These are phyloP conservation scores for Penicillium olsonii DNA, from an alignment of 2,329 filamentous ascomycete species.

Conservation along the genomic window DNA sequence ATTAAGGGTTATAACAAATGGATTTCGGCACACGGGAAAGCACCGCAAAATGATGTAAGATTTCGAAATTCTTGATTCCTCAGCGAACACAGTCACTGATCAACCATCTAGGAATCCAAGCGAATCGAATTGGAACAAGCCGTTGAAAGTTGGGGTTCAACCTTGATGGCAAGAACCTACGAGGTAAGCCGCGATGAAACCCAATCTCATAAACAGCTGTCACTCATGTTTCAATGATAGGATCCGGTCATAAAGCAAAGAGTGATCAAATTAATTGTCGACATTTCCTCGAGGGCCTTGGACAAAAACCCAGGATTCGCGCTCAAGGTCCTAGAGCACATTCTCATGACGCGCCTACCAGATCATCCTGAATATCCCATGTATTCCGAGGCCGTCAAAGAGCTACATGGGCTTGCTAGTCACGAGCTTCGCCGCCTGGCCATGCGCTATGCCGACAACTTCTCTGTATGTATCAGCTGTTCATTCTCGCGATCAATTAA, in stretches of 20 bases:
- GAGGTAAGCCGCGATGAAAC: conserved; percentile 27
- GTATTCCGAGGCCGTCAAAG: conserved; percentile 87
- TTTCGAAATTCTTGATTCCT: not conserved
- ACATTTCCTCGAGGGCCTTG: conserved; percentile 78
- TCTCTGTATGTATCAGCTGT: conserved; percentile 59
- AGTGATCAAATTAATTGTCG: conserved; percentile 77
- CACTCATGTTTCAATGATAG: conserved; percentile 32
- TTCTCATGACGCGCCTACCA: conserved; percentile 78
- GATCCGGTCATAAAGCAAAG: conserved; percentile 84
- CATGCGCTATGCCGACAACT: conserved; percentile 85
- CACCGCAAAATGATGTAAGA: conserved; percentile 52
- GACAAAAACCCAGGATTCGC: conserved; percentile 79
- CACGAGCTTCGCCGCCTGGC: conserved; percentile 86
- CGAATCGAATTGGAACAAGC: conserved; percentile 40
- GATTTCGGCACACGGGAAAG: conserved; percentile 57
- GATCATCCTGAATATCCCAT: conserved; percentile 69
- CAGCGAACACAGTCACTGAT: conserved; percentile 8
- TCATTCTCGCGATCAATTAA: not conserved
- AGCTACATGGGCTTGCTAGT: conserved; percentile 81
- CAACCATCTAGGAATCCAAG: conserved; percentile 35
- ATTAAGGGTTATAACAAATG: conserved; percentile 88
- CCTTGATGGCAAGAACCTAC: conserved; percentile 43
- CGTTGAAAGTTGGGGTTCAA: conserved; percentile 45
- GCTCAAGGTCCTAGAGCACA: conserved; percentile 85
- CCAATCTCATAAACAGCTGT: not conserved